phyloP scores from a whole-genome alignment of 768 basidiomycete species.

The Tylopilus felleus region DNA sequence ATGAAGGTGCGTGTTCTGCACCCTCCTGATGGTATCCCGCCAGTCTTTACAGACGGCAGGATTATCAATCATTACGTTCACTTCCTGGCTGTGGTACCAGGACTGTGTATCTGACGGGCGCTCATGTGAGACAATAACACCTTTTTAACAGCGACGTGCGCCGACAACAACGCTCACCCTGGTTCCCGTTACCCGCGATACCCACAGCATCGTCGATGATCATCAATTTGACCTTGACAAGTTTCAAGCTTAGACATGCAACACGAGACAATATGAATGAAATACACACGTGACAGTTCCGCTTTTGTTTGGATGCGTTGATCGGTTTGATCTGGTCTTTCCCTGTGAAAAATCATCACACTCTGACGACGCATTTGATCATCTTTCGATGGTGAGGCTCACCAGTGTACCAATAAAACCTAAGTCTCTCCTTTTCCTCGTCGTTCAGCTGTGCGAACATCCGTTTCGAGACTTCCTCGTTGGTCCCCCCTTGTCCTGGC shows the following conservation, averaged over 20 bases:
- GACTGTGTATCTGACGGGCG: slow-evolving; percentile 50
- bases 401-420: slow-evolving; percentile 56
- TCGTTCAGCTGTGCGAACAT: slow-evolving; percentile 52
- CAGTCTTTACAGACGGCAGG: slow-evolving; percentile 51
- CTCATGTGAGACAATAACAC: slow-evolving; percentile 2
- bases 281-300: slow-evolving; percentile 59
- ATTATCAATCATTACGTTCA: slow-evolving; percentile 62
- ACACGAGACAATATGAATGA: background rate
- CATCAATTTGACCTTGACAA: slow-evolving; percentile 55
- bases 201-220: slow-evolving; percentile 61
- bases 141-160: background rate
- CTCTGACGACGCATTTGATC: background rate
- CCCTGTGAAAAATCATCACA: slow-evolving; percentile 25
- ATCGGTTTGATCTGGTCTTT: slow-evolving; percentile 65
- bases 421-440: slow-evolving; percentile 43
- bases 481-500: slow-evolving; percentile 69
- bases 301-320: slow-evolving; percentile 61
- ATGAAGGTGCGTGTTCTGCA: slow-evolving; percentile 56
- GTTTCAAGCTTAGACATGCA: background rate
- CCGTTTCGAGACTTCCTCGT: slow-evolving; percentile 60
- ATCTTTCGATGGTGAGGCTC: slow-evolving; percentile 1
- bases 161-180: slow-evolving; percentile 35
- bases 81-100: slow-evolving; percentile 72
- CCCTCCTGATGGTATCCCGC: slow-evolving; percentile 49
- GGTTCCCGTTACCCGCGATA: slow-evolving; percentile 70